phyloP scores from a whole-genome alignment of 345 rosid genomes.

The Moringa oleifera region DNA sequence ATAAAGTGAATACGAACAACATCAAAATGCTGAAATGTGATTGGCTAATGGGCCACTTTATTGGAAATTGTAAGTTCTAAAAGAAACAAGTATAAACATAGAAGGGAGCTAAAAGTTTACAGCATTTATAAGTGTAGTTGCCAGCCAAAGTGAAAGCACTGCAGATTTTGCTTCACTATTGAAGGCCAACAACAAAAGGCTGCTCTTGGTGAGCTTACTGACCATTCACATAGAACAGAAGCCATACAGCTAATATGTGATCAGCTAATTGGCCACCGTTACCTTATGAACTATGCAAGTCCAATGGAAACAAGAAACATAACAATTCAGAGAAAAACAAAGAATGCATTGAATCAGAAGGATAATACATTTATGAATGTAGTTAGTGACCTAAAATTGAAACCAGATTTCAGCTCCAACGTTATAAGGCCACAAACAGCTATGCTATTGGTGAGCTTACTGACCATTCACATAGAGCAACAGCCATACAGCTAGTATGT shows the following conservation, averaged over 20 bases:
- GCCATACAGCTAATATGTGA: conserved; percentile 25
- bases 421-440: conserved; percentile 18
- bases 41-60: not conserved
- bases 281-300: not conserved
- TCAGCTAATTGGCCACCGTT: conserved; percentile 38
- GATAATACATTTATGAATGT: conserved; percentile 9
- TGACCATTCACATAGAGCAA: conserved; percentile 53
- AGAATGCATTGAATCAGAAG: not conserved
- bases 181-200: conserved; percentile 21
- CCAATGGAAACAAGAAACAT: not conserved
- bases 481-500: conserved; percentile 24
- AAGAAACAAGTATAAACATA: not conserved
- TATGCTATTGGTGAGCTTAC: conserved; percentile 44
- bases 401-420: conserved; percentile 19
- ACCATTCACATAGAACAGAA: conserved; percentile 35
- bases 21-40: not conserved
- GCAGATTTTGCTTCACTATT: conserved; percentile 14
- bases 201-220: conserved; percentile 38
- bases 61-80: not conserved
- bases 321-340: no score
- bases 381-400: conserved; percentile 30
- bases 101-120: not conserved
- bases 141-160: conserved; percentile 22
- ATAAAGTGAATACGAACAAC: not conserved
- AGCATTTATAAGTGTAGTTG: conserved; percentile 14